Percentiles rank a stretch among this genome's conserved stretches.
Conservation (phyloP, 108 stramenopile genomes). For the Stephanodiscus minutulus region DNA sequence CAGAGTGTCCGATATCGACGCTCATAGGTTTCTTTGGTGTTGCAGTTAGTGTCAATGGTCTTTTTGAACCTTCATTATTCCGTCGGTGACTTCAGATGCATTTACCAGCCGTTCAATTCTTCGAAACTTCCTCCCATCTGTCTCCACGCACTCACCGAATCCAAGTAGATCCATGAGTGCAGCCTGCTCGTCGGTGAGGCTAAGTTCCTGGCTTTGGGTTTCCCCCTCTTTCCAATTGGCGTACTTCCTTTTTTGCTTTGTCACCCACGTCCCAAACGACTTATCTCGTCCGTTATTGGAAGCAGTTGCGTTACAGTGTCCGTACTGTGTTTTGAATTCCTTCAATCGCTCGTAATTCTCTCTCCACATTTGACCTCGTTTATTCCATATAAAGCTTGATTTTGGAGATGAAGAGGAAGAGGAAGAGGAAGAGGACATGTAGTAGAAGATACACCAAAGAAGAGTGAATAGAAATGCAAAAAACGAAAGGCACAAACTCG, state of each 20-base stretch:
- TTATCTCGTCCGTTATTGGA: slow-evolving; percentile 20
- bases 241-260: slow-evolving; percentile 30
- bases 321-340: slow-evolving; percentile 24
- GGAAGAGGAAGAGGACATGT: too few species aligned
- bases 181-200: slow-evolving; percentile 23
- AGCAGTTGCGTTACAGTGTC: slow-evolving; percentile 25
- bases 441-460: not conserved
- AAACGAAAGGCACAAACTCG: not conserved
- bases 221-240: slow-evolving; percentile 9
- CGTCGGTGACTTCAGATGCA: not conserved
- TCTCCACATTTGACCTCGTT: slow-evolving; percentile 26
- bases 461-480: not conserved
- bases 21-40: not conserved
- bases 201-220: slow-evolving; percentile 11
- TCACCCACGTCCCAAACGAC: slow-evolving; percentile 25
- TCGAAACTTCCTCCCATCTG: slow-evolving; percentile 14
- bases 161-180: slow-evolving; percentile 20
- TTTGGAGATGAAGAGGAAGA: not conserved
- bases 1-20: not conserved
- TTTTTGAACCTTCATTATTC: not conserved
- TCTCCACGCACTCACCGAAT: slow-evolving; percentile 7
- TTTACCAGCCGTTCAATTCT: not conserved
- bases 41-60: not conserved
- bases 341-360: slow-evolving; percentile 38
- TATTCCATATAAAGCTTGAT: slow-evolving; percentile 37